phyloP scores from a whole-genome alignment of 768 basidiomycete species.

The Xerocomus potaroensis region DNA sequence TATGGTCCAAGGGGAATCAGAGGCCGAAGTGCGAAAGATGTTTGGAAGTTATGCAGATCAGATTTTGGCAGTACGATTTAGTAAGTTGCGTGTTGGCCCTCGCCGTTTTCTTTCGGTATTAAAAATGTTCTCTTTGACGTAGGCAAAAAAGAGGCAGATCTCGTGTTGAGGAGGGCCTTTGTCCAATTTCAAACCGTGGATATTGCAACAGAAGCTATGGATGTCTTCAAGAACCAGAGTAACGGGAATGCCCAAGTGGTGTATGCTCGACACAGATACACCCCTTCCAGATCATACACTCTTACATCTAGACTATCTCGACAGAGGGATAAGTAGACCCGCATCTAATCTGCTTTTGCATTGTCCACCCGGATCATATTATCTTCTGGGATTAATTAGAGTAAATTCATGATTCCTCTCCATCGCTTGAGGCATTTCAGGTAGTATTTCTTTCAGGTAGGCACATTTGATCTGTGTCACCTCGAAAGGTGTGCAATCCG shows the following conservation, averaged over 20 bases:
- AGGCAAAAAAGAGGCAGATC: slow-evolving; percentile 30
- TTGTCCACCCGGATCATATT: slow-evolving; percentile 1
- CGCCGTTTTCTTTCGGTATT: neutral
- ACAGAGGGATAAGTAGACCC: slow-evolving; percentile 2
- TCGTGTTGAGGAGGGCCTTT: slow-evolving; percentile 42
- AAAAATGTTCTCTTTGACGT: slow-evolving; percentile 25
- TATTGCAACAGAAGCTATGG: slow-evolving; percentile 46
- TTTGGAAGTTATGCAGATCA: slow-evolving; percentile 19
- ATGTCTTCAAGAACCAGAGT: slow-evolving; percentile 31
- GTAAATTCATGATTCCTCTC: neutral
- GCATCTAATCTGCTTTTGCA: neutral
- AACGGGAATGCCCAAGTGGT: slow-evolving; percentile 1
- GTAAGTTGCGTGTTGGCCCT: slow-evolving; percentile 14
- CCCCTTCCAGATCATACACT: neutral
- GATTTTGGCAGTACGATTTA: slow-evolving; percentile 29
- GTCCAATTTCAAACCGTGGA: slow-evolving; percentile 47
- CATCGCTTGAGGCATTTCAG: neutral
- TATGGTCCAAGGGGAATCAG: slow-evolving; percentile 18
- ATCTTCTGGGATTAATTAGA: neutral
- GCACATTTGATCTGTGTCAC: no score
- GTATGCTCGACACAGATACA: slow-evolving; percentile 19
- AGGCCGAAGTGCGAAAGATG: slow-evolving; percentile 21
- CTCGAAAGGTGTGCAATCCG: no score
- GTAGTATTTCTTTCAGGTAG: no score
- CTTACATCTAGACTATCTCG: slow-evolving; percentile 23